Conservation (phyloP, 148 eudicot species). For the Nyssa sinensis region DNA sequence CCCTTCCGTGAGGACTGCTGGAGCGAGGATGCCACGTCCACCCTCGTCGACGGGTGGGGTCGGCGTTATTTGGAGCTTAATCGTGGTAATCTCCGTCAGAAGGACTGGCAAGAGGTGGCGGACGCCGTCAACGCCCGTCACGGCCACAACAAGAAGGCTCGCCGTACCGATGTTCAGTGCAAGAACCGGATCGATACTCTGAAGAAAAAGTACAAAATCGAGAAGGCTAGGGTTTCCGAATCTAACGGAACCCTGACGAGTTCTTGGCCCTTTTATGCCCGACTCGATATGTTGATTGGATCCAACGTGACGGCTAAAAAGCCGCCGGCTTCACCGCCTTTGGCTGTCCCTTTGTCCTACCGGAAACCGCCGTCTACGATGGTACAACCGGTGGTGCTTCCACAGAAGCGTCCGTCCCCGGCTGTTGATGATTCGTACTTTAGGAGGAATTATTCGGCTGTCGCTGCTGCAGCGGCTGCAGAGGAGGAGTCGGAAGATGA, state of each 20-base stretch:
- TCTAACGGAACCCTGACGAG: slow-evolving; percentile 33
- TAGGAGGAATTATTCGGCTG: slow-evolving; percentile 73
- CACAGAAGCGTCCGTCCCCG: slow-evolving; percentile 55
- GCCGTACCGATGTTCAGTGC: slow-evolving; percentile 72
- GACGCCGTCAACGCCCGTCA: slow-evolving; percentile 61
- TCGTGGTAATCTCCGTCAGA: slow-evolving; percentile 75
- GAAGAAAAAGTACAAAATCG: slow-evolving; percentile 83
- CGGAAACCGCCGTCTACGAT: slow-evolving; percentile 21
- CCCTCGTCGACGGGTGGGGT: slow-evolving; percentile 77
- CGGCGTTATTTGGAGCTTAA: slow-evolving; percentile 64
- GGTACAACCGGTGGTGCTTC: slow-evolving; percentile 33
- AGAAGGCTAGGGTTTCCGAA: slow-evolving; percentile 63
- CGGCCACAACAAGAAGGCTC: slow-evolving; percentile 57
- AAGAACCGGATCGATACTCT: slow-evolving; percentile 83
- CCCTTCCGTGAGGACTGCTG: slow-evolving; percentile 80
- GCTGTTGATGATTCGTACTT: slow-evolving; percentile 48
- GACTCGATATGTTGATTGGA: slow-evolving; percentile 60
- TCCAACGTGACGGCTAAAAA: slow-evolving; percentile 31
- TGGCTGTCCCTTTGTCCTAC: slow-evolving; percentile 49
- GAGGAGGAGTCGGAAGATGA: slow-evolving; percentile 35
- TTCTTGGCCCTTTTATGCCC: slow-evolving; percentile 57
- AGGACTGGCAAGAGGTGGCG: slow-evolving; percentile 84
- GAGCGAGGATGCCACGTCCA: slow-evolving; percentile 75
- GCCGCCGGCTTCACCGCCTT: slow-evolving; percentile 40
- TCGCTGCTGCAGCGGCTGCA: slow-evolving; percentile 71